Evolutionary conservation across 2,329 filamentous ascomycete genomes (phyloP), one percentile per base, ranked within the genome.

Genomic region (Aureobasidium sp.): DNA sequence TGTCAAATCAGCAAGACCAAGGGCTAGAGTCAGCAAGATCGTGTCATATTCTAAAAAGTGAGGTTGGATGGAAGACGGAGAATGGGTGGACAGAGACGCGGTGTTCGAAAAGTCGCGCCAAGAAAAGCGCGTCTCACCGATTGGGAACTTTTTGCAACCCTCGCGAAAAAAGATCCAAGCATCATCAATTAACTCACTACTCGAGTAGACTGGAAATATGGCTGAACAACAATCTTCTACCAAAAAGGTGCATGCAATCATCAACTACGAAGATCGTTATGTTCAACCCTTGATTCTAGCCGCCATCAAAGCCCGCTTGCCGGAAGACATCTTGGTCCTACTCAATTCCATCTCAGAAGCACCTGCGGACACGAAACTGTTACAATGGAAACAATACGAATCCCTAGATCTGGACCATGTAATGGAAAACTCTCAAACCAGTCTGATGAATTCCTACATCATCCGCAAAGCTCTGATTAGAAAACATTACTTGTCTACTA

Each of bases 381-480:
- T 99, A 3, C 93, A 98, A 77, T 95, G 97, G 75, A 88, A 89
- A 3, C 88, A 92, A 40, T 99, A 99, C 80, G 96, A 99, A 78
- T 84, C 88, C 48, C 88, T 98, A 67, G 93, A 97, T 75, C 98
- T 97, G 77, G 90, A 93, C 64, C 89, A 91, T 72, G 87, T 92
- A 23, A 84, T 92, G 66, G 77, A 83, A 1, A 84, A 93, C 71
- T 80, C 91, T 0, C 76, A 79, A 0, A 89, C 88, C 0, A 88
- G 87, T 15, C 83, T 97, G 2, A 85, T 93, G 71, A 98, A 98
- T 79, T 93, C 93, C 74, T 98, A 98, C 79, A 88, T 98, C 75
- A 97, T 98, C 76, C 92, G 96, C 73, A 98, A 98, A 83, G 96
- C 96, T 0, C 85, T 99, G 25, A 98, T 98, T 72, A 89, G 96